Evolutionary conservation across 2,329 filamentous ascomycete genomes (phyloP), one percentile per base, ranked within the genome.

Genomic region (Arthrobotrys pseudoclavata): DNA sequence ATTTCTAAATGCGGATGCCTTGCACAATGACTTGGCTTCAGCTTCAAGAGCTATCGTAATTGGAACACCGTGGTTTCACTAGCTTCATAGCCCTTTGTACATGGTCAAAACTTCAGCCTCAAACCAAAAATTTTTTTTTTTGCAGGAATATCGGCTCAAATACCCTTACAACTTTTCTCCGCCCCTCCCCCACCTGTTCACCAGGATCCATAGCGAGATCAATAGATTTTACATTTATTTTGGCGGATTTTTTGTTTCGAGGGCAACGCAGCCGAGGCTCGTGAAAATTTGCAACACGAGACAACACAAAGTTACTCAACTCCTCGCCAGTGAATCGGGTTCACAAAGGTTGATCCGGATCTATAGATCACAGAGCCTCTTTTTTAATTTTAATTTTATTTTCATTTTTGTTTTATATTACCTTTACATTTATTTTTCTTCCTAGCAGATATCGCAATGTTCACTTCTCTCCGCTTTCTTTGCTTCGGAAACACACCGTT

Each of bases 391-490:
- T 29, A 34, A 4, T 20, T 15, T 15, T 42, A 31, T 37, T 31
- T 20, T 9, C 22, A 6, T 57, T 18, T 29, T 29, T 20, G 4
- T 7, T 12, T 31, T 12, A 26, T 40, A 61, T 61, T 31, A 42
- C 15, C 24, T 48, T 34, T 45, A 45, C 4, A 18, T 31, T 63
- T 48, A 26, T 18, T 29, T 26, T 47, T 26, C 31, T n/a, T 29
- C n/a, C 13, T 15, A 10, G 9, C 2, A 10, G 13, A 50, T 34
- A 63, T 63, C 61, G 31, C 29, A 26, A 64, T 64, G 61, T 64
- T 64, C n/a, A 50, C 61, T 52, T 64, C 61, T 10, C 61, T 64
- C 12, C 61, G 61, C 4, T 50, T 64, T 64, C 42, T 64, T 52
- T 64, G 61, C 40, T 64, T 64, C 45, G 61, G 61, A 22, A 42